These are phyloP conservation scores for Yarrowia galli DNA, from an alignment of 1,139 yeast species.

Conservation along the genomic window DNA sequence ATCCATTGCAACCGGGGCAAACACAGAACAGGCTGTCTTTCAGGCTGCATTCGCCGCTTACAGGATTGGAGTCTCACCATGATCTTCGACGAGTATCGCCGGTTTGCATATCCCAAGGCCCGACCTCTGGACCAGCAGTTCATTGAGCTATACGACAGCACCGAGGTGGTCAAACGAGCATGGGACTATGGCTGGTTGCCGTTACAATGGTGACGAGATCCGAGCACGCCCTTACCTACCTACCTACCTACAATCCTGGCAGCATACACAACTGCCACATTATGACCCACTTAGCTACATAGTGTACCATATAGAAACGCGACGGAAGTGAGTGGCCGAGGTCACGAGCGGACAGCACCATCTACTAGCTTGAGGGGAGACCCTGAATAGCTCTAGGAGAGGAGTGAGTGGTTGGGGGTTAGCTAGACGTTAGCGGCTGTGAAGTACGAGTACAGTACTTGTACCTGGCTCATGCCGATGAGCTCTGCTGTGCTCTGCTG, in stretches of 20 bases:
- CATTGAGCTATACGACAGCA: constrained; percentile 83
- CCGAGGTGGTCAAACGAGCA: constrained; percentile 64
- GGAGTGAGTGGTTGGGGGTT: no score
- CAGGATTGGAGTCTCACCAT: constrained; percentile 93
- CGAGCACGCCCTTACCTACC: no score
- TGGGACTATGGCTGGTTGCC: constrained; percentile 66
- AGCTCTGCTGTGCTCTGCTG: no score
- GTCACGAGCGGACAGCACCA: background rate
- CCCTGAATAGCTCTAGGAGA: no score
- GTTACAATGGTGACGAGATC: constrained; percentile 66
- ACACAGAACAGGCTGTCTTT: constrained; percentile 94
- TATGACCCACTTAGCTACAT: constrained; percentile 3
- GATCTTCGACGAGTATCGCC: constrained; percentile 92
- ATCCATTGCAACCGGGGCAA: constrained; percentile 97
- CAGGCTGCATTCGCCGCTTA: constrained; percentile 85
- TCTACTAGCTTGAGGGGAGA: no score
- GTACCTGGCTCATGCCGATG: no score
- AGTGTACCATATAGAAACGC: constrained; percentile 8
- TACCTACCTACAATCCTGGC: background rate
- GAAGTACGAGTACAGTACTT: no score
- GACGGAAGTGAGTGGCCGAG: background rate
- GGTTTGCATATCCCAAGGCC: constrained; percentile 94
- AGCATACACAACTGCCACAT: background rate
- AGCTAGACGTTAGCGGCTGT: no score
- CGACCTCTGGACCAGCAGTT: constrained; percentile 95